A percentile compares a stretch with the other conserved stretches of the same genome.
phyloP scores from a whole-genome alignment of 2,329 filamentous ascomycete species.

The Cladosporium sp. region DNA sequence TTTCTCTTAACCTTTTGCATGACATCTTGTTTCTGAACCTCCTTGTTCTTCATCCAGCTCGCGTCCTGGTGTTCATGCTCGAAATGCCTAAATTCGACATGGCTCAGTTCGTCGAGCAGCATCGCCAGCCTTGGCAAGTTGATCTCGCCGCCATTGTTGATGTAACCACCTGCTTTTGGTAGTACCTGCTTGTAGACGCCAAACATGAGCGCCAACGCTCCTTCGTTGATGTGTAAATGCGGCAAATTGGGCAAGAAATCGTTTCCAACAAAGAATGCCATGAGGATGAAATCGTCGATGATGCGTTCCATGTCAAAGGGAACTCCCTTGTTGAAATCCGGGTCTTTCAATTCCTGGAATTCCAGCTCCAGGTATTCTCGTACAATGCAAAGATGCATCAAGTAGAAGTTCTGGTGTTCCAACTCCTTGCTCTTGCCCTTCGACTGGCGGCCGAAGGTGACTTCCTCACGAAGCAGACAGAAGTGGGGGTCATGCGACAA shows the following conservation, averaged over 20 bases:
- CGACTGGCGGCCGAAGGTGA: constrained; percentile 88
- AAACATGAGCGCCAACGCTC: constrained; percentile 95
- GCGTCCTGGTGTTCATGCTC: constrained; percentile 86
- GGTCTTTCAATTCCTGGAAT: constrained; percentile 85
- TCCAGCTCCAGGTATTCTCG: constrained; percentile 95
- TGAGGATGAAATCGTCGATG: constrained; percentile 98
- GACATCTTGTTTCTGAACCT: constrained; percentile 67
- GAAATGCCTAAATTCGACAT: constrained; percentile 90
- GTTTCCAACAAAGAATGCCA: constrained; percentile 99
- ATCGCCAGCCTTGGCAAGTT: constrained; percentile 77
- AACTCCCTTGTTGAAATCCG: constrained; percentile 66
- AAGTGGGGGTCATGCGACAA: constrained; percentile 98
- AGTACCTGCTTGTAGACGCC: constrained; percentile 90
- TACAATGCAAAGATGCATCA: constrained; percentile 96
- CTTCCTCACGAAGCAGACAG: constrained; percentile 92
- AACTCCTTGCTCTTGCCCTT: constrained; percentile 92
- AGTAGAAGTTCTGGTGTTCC: constrained; percentile 97
- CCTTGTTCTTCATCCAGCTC: constrained; percentile 89
- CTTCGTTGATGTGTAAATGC: constrained; percentile 96
- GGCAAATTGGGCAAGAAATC: constrained; percentile 98
- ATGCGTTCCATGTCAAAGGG: constrained; percentile 91
- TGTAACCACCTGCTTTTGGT: constrained; percentile 85
- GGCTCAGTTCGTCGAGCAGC: constrained; percentile 78
- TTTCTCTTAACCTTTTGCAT: constrained; percentile 62
- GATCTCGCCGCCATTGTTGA: constrained; percentile 93